These are phyloP conservation scores for Erodium moschatum DNA, from an alignment of 441 rosid species.

Conservation along the genomic window DNA sequence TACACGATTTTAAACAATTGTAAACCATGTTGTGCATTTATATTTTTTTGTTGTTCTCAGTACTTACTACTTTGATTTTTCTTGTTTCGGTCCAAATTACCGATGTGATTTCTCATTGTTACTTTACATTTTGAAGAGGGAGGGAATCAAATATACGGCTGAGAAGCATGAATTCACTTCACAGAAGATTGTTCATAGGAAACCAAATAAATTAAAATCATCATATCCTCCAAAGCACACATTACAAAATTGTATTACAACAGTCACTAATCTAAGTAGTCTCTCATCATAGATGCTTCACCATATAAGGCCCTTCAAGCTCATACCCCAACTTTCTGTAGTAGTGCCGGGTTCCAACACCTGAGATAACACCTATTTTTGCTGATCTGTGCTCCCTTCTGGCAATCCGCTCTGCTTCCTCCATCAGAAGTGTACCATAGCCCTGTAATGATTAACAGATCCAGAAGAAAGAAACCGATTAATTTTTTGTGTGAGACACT, in stretches of 20 bases:
- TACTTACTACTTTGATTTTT: too few species aligned
- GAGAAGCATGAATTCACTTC: too few species aligned
- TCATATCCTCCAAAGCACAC: background rate
- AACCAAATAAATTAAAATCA: background rate
- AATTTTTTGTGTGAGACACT: too few species aligned
- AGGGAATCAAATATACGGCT: too few species aligned
- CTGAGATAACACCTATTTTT: slow-evolving; percentile 84
- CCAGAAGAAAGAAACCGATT: background rate
- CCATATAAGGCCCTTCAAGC: slow-evolving; percentile 97
- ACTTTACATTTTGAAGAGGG: too few species aligned
- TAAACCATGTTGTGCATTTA: background rate
- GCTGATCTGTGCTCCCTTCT: slow-evolving; percentile 67
- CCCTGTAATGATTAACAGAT: slow-evolving; percentile 38
- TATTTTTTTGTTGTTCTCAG: too few species aligned
- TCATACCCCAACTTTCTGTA: slow-evolving; percentile 89
- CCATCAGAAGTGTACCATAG: slow-evolving; percentile 97
- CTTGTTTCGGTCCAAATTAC: too few species aligned
- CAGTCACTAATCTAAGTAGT: too few species aligned
- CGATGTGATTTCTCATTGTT: too few species aligned
- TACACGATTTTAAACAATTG: background rate
- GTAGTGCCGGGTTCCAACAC: slow-evolving; percentile 95
- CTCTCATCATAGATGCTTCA: too few species aligned
- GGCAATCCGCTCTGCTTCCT: slow-evolving; percentile 87
- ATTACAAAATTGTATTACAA: background rate
- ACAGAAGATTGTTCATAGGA: too few species aligned